Percentiles rank a stretch among this genome's conserved stretches.
Evolutionary conservation across 345 rosid species (phyloP).

Genomic region (Aquilaria sinensis): DNA sequence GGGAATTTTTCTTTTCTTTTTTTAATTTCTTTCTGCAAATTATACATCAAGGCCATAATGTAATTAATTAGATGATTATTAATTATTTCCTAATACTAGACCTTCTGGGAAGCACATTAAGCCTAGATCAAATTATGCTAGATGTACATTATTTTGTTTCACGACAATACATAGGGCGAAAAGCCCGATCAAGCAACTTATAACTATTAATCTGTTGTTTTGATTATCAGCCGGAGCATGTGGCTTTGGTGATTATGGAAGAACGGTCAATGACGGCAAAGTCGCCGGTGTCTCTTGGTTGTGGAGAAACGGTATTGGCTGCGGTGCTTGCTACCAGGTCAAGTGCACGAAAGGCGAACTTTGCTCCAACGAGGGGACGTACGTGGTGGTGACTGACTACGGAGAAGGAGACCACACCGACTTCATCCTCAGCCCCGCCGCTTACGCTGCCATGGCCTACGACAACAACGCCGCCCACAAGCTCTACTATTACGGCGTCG

Average conservation of each 20-base stretch:
- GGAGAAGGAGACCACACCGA: constrained; percentile 78
- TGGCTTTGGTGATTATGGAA: constrained; percentile 78
- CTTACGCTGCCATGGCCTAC: constrained; percentile 49
- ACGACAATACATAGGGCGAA: no score
- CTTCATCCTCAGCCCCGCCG: constrained; percentile 69
- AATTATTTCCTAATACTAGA: not conserved
- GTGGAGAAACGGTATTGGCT: constrained; percentile 71
- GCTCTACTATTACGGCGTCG: constrained; percentile 64
- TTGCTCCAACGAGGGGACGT: constrained; percentile 59
- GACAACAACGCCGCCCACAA: constrained; percentile 29
- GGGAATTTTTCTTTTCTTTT: no score
- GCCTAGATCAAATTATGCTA: no score
- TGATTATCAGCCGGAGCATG: constrained; percentile 61
- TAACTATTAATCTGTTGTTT: no score
- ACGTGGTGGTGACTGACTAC: constrained; percentile 71
- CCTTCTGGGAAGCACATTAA: no score
- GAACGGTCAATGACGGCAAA: constrained; percentile 59
- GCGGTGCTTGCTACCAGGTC: constrained; percentile 96
- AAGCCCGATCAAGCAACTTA: no score
- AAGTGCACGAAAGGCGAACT: constrained; percentile 45
- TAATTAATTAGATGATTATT: not conserved
- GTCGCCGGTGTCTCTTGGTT: constrained; percentile 78
- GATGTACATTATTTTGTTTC: no score
- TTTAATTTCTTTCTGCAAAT: no score
- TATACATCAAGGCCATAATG: no score